Percentiles rank a stretch among this genome's conserved stretches.
These are phyloP conservation scores for Pseudevernia furfuracea DNA, from an alignment of 495 filamentous ascomycete genomes.

Conservation along the genomic window DNA sequence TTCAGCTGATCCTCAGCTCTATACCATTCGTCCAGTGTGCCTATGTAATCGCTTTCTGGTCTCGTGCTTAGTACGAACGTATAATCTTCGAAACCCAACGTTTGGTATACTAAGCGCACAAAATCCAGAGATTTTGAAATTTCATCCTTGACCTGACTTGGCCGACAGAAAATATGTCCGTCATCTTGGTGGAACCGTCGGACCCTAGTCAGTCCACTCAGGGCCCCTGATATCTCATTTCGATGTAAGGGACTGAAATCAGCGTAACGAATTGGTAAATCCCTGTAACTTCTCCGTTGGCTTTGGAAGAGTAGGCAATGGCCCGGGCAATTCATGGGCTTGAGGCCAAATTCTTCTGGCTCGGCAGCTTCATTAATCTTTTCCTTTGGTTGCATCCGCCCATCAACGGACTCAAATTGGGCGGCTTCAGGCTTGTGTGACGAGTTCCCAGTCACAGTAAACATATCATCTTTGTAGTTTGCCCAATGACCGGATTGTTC, in stretches of 20 bases:
- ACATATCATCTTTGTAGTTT: constrained; percentile 95
- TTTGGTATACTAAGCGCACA: constrained; percentile 67
- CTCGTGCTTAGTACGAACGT: constrained; percentile 74
- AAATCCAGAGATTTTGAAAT: constrained; percentile 74
- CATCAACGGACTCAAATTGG: constrained; percentile 13
- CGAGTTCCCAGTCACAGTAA: constrained; percentile 64
- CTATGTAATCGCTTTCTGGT: constrained; percentile 69
- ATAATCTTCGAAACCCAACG: constrained; percentile 66
- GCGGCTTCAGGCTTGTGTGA: constrained; percentile 38
- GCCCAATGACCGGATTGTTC: constrained; percentile 84
- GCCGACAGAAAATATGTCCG: constrained; percentile 89
- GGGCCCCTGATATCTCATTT: constrained; percentile 78
- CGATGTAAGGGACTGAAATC: constrained; percentile 90
- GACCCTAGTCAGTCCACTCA: constrained; percentile 81
- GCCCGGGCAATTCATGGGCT: constrained; percentile 96
- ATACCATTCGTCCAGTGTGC: constrained; percentile 72
- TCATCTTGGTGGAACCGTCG: constrained; percentile 95
- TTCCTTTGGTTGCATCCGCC: constrained; percentile 22
- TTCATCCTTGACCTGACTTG: constrained; percentile 71
- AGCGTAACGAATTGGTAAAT: constrained; percentile 83
- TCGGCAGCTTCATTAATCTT: constrained; percentile 44
- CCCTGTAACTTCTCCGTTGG: constrained; percentile 64
- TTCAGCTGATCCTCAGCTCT: constrained; percentile 67
- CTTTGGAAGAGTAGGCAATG: constrained; percentile 83
- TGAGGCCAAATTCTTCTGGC: constrained; percentile 78